Evolutionary conservation across 2,329 filamentous ascomycete species (phyloP).

Genomic region (Colletotrichum sublineola): DNA sequence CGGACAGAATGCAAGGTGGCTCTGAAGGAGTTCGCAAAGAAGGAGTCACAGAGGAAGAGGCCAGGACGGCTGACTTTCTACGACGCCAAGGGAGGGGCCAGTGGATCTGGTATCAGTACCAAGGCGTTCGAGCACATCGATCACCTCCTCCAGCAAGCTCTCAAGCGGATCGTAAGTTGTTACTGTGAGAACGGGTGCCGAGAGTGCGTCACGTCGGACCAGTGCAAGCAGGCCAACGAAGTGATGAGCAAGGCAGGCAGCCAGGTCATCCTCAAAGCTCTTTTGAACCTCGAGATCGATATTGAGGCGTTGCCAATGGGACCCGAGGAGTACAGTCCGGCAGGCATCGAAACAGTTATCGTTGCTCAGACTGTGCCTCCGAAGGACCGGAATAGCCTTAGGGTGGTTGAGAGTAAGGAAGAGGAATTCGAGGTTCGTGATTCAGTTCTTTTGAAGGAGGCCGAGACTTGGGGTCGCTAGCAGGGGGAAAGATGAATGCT

Average conservation of each 20-base stretch:
- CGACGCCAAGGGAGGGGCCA: conserved; percentile 89
- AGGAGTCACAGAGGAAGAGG: conserved; percentile 79
- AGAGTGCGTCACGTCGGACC: conserved; percentile 89
- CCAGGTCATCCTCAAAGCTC: conserved; percentile 81
- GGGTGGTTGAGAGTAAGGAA: conserved; percentile 36
- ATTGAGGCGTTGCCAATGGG: conserved; percentile 89
- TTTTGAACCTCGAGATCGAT: conserved; percentile 84
- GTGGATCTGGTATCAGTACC: conserved; percentile 86
- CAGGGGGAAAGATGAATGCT: background rate
- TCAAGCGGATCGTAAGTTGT: conserved; percentile 82
- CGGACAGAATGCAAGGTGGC: conserved; percentile 93
- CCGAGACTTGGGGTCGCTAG: conserved; percentile 13
- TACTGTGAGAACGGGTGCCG: conserved; percentile 84
- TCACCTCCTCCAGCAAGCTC: conserved; percentile 79
- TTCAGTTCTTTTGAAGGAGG: conserved; percentile 19
- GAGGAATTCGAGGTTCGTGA: conserved; percentile 39
- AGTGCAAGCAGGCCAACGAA: conserved; percentile 87
- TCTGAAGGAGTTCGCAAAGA: conserved; percentile 85
- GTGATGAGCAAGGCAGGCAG: conserved; percentile 95
- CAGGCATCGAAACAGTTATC: conserved; percentile 86
- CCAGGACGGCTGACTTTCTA: conserved; percentile 94
- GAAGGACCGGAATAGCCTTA: conserved; percentile 44
- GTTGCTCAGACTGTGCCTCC: conserved; percentile 75
- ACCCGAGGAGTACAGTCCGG: conserved; percentile 76
- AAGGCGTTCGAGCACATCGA: conserved; percentile 97